Evolutionary conservation across 371 early-diverging fungal species (phyloP), one percentile per base, ranked within the genome.

Genomic region (Fennellomyces sp.): DNA sequence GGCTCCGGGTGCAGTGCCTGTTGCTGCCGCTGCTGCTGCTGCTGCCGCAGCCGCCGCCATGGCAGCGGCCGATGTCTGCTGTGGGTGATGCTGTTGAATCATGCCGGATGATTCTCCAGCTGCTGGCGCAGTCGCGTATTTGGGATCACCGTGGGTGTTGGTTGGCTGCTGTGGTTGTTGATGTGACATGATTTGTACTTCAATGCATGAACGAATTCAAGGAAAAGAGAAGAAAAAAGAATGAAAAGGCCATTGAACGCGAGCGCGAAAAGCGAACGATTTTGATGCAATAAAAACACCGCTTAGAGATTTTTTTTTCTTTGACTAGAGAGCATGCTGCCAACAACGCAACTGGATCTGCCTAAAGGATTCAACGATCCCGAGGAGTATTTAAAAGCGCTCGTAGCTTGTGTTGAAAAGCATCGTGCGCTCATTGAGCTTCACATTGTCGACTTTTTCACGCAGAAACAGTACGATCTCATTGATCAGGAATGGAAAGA

Each of bases 371-470:
- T 49, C 48, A 28, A 31, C 12, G 23, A 48, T 17, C 49, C 58
- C 3, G 2, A 63, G 41, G 56, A 70, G 17, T 85, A 85, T 41
- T 56, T 75, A 7, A 59, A 65, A 25, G 58, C 65, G 13, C 58
- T 84, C 12, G 59, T 65, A 29, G 21, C 31, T 0, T 68, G 73
- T 28, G 68, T 64, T 38, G 56, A 69, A 5, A 38, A 69, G 17
- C 81, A 78, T 48, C 63, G 62, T 17, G 73, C 68, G 61, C 52
- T 87, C 17, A 63, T 74, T 39, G 70, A 80, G 23, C 63, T 83
- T 28, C 75, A 83, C 48, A 78, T 85, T 21, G 77, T 83, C 15
- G 80, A 85, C 56, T 82, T 84, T 51, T 56, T 84, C 3, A 80
- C 84, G 1, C 69, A 68, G 1, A 52, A 68, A 21, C 76, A 79